These are phyloP conservation scores for Hypericum perforatum DNA, from an alignment of 345 rosid species.

Conservation along the genomic window DNA sequence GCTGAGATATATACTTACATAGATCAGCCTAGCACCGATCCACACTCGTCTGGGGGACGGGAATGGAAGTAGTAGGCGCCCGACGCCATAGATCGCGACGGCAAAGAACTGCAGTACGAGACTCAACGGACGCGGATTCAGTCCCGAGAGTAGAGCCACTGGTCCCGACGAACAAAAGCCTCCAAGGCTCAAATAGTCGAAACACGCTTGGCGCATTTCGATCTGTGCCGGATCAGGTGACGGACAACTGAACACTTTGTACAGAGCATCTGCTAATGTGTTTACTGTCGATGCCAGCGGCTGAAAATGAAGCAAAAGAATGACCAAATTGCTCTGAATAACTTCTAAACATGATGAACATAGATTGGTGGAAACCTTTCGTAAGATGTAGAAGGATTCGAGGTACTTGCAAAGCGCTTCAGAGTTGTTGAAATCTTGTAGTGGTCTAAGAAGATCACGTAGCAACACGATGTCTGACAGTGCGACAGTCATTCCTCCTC, in stretches of 20 bases:
- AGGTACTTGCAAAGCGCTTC: conserved; percentile 1
- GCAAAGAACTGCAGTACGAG: no score
- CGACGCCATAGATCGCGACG: no score
- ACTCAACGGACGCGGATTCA: not conserved
- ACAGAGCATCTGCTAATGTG: not conserved
- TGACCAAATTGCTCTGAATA: no score
- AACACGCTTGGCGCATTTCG: not conserved
- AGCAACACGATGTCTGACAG: no score
- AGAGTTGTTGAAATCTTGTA: not conserved
- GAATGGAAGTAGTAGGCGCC: no score
- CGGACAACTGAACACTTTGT: not conserved
- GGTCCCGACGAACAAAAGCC: not conserved
- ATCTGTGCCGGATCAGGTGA: not conserved
- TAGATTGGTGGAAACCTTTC: not conserved
- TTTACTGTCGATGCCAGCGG: not conserved
- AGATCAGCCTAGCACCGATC: no score
- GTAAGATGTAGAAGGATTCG: not conserved
- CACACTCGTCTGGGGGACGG: no score
- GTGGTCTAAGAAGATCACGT: no score
- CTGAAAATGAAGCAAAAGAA: not conserved
- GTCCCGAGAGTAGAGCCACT: conserved; percentile 2
- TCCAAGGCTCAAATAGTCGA: conserved; percentile 3
- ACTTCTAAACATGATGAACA: no score
- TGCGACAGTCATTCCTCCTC: not conserved
- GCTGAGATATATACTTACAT: no score